Conservation (phyloP, 2,329 filamentous ascomycete genomes). For the Talaromyces sp. region DNA sequence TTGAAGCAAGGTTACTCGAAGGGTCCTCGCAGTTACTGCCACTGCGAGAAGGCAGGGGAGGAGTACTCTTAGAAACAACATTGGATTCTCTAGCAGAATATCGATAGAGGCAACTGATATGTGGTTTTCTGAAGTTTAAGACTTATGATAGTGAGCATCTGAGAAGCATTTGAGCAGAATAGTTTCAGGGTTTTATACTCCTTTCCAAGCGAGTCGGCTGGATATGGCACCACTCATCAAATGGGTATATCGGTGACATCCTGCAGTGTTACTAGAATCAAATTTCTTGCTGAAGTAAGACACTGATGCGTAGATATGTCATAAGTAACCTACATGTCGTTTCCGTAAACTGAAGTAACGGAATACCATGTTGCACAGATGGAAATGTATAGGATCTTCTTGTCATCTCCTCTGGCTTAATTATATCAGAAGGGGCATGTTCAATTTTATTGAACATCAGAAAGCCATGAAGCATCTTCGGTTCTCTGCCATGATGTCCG, state of each 20-base stretch:
- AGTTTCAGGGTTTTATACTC: not conserved
- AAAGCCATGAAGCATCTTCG: too few relatives aligned
- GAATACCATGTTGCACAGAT: not conserved
- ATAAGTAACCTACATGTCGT: not conserved
- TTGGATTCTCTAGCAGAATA: not conserved
- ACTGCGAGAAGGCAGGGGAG: not conserved
- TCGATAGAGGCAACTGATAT: too few relatives aligned
- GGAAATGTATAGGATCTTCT: not conserved
- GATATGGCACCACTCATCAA: not conserved
- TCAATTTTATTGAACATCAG: not conserved
- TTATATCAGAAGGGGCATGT: not conserved
- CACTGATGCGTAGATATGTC: not conserved
- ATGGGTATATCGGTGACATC: not conserved
- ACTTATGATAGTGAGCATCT: not conserved
- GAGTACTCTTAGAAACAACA: not conserved
- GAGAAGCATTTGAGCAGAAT: not conserved
- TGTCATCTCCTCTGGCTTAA: not conserved
- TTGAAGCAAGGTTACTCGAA: not conserved
- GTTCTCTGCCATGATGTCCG: not conserved
- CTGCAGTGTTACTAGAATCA: not conserved
- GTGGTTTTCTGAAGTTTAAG: too few relatives aligned
- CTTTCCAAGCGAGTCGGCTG: not conserved
- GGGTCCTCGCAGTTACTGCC: not conserved
- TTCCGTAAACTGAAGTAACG: not conserved
- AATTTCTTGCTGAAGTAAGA: not conserved